These are phyloP conservation scores for Berkeleyomyces basicola DNA, from an alignment of 2,329 filamentous ascomycete genomes.

Conservation along the genomic window DNA sequence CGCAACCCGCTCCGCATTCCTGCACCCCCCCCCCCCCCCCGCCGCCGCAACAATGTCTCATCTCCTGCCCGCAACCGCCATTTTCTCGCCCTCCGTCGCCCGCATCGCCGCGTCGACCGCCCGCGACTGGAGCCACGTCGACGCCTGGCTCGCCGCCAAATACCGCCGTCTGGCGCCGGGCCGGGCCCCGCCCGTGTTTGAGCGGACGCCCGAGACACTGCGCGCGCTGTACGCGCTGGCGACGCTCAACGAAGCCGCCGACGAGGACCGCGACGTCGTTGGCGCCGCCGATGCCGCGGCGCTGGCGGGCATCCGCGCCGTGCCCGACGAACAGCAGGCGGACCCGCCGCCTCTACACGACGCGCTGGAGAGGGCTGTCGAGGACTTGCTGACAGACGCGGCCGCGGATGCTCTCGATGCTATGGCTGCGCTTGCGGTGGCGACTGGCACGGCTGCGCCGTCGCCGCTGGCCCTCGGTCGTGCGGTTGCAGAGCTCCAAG, in stretches of 20 bases:
- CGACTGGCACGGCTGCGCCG: conserved; percentile 32
- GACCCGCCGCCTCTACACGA: conserved; percentile 15
- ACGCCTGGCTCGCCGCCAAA: conserved; percentile 62
- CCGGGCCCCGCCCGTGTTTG: conserved; percentile 52
- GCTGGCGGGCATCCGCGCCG: conserved; percentile 28
- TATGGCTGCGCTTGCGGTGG: conserved; percentile 35
- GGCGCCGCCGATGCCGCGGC: conserved; percentile 42
- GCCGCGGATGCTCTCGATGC: conserved; percentile 40
- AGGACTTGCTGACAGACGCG: conserved; percentile 36
- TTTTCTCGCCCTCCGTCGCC: conserved; percentile 51
- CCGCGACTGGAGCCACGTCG: conserved; percentile 82
- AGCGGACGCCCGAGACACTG: conserved; percentile 74
- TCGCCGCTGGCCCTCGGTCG: conserved; percentile 33
- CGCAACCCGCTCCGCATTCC: background rate
- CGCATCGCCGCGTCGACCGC: conserved; percentile 66
- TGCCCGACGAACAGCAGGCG: background rate
- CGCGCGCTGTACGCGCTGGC: conserved; percentile 58
- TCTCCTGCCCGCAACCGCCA: conserved; percentile 29
- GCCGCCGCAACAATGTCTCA: conserved; percentile 22
- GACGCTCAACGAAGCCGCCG: conserved; percentile 58
- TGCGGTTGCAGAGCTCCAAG: conserved; percentile 39
- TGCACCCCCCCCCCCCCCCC: background rate
- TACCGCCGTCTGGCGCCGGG: conserved; percentile 37
- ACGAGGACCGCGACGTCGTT: conserved; percentile 48
- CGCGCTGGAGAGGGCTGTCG: conserved; percentile 35